These are phyloP conservation scores for Eucalyptus globulus DNA, from an alignment of 345 rosid species.

Conservation along the genomic window DNA sequence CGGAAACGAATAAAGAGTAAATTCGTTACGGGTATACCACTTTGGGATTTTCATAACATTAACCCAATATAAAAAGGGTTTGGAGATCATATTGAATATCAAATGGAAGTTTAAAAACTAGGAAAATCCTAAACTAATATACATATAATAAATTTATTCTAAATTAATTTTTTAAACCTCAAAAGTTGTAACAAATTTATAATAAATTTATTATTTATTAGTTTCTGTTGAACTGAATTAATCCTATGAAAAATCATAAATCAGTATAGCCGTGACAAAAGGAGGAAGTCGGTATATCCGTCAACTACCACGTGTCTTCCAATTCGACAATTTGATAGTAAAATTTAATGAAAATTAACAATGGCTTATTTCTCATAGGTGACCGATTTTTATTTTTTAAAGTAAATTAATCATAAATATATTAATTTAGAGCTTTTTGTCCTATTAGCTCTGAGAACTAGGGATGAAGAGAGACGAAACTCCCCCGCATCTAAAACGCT, in stretches of 20 bases:
- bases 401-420: too few species aligned
- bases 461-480: background rate
- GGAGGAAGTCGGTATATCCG: fast-evolving
- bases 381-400: fast-evolving
- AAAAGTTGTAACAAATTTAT: too few species aligned
- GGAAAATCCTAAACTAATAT: fast-evolving
- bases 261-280: fast-evolving
- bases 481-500: background rate
- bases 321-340: fast-evolving
- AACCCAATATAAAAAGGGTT: background rate
- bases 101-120: background rate
- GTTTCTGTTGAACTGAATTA: fast-evolving
- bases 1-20: fast-evolving
- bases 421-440: too few species aligned
- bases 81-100: background rate
- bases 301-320: fast-evolving
- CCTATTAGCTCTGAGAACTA: too few species aligned
- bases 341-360: fast-evolving
- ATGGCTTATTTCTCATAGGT: fast-evolving
- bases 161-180: too few species aligned
- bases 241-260: too few species aligned
- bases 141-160: too few species aligned
- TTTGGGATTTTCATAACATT: fast-evolving
- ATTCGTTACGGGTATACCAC: fast-evolving
- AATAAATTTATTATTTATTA: too few species aligned